Evolutionary conservation across 305 asterid genomes (phyloP), one percentile per base, ranked within the genome.

Genomic region (Fraxinus nigra): DNA sequence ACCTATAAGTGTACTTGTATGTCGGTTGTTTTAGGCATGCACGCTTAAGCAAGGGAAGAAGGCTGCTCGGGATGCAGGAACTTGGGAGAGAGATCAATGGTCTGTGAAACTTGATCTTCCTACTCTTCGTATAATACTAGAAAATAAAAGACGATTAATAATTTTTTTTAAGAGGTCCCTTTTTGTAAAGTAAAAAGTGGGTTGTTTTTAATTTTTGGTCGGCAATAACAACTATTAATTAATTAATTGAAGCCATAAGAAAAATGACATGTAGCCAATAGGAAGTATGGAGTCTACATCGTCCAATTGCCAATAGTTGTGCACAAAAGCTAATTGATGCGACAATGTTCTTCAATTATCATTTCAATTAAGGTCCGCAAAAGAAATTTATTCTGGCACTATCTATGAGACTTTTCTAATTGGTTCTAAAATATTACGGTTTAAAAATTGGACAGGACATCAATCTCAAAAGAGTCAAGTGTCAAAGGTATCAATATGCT

Each of bases 291-390:
- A 10, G 73, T 65, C 73, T 11, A 65, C 73, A 28, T 65, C 20
- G 18, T 24, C 34, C 35, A 26, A 28, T 65, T 65, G 40, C 75
- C 24, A 69, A 32, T 69, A 69, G 1, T 32, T 16, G 75, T 14
- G 75, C 43, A 35, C 75, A 69, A 5, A 69, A 69, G n/a, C 75
- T 69, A 30, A 30, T 69, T 69, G 75, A 69, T 34, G 75, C 34
- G 75, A 69, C 75, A 69, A 69, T 32, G n/a, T 34, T 63, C 33
- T 22, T 63, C 13, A 63, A 63, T 20, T 63, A 63, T 20, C 14
- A 63, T 63, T 63, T 61, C 70, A 61, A 7, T 18, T 22, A 61
- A 7, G 32, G 70, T 61, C 72, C 3, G 16, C 18, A 69, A 69
- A 11, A 0, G 2, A 69, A 69, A 69, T 69, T 69, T 13, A 28